Conservation (phyloP, 2,329 filamentous ascomycete species). For the Elsinoe batatas region DNA sequence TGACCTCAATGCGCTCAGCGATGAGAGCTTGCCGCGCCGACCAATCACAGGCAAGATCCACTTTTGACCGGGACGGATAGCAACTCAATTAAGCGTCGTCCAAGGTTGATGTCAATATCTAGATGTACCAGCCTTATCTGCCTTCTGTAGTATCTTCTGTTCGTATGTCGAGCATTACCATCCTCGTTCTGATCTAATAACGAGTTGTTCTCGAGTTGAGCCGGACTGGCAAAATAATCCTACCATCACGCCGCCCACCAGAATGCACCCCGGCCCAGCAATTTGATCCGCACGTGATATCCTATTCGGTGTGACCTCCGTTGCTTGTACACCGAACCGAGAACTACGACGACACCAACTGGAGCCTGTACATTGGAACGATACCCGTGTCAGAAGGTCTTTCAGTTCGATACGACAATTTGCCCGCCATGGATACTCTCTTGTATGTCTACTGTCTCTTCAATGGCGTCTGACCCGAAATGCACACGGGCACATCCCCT, state of each 20-base stretch:
- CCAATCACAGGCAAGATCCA: not conserved
- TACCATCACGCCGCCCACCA: no score
- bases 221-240: no score
- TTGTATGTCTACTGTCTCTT: conserved; percentile 39
- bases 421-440: conserved; percentile 48
- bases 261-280: not conserved
- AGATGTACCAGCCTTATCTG: conserved; percentile 13
- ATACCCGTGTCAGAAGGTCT: no score
- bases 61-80: not conserved
- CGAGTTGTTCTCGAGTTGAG: no score
- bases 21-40: not conserved
- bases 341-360: not conserved
- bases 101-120: conserved; percentile 15
- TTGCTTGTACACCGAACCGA: not conserved
- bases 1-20: conserved; percentile 1
- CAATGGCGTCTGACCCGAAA: not conserved
- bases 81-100: not conserved
- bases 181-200: no score
- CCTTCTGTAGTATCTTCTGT: not conserved
- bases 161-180: no score
- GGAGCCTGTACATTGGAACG: not conserved
- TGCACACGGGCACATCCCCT: no score
- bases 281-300: not conserved
- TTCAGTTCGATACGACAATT: not conserved
- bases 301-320: not conserved